Conservation (phyloP, 2,329 filamentous ascomycete species). For the Alternaria tenuissima region DNA sequence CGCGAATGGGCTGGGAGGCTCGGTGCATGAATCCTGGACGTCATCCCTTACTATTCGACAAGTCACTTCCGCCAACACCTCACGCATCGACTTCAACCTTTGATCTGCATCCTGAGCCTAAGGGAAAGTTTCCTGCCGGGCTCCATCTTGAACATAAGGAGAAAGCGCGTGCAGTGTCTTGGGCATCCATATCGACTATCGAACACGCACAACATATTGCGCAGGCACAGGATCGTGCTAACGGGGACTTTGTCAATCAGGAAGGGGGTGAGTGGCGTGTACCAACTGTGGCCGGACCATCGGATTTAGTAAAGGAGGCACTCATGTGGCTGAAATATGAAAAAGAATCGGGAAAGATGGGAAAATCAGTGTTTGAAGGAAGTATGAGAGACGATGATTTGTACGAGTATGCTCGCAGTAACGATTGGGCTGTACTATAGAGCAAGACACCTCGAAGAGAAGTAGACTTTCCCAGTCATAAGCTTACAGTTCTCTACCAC, state of each 20-base stretch:
- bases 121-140: neutral
- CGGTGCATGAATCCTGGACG: neutral
- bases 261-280: neutral
- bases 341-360: neutral
- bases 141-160: neutral
- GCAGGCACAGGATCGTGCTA: neutral
- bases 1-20: neutral
- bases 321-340: slow-evolving; percentile 2
- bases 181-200: neutral
- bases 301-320: neutral
- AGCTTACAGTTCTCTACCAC: neutral
- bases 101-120: neutral
- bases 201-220: neutral
- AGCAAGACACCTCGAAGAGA: neutral
- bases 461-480: neutral
- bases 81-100: neutral
- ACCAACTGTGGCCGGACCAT: neutral
- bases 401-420: neutral
- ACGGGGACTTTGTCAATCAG: neutral
- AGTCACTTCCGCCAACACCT: slow-evolving; percentile 1
- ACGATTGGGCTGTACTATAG: neutral
- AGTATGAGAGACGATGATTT: neutral
- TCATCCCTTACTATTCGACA: neutral
- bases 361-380: neutral
- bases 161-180: neutral